Evolutionary conservation across 495 filamentous ascomycete genomes (phyloP), one percentile per base, ranked within the genome.

Genomic region (Talaromyces stipitatus): DNA sequence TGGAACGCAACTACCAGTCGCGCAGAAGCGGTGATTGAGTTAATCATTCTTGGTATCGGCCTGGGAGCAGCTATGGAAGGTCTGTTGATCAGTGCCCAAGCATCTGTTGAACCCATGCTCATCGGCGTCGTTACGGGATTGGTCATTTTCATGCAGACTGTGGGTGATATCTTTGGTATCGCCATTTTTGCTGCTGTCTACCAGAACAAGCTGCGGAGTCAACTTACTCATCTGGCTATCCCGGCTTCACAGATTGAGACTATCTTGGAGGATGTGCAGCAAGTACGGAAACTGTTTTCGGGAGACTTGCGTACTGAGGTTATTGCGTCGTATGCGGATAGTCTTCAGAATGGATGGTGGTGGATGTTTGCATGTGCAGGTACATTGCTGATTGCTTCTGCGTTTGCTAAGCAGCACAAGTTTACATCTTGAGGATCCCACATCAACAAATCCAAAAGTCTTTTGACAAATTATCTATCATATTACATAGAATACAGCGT

Each of bases 191-290:
- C 26, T 27, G 24, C 24, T 32, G 20, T 18, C 38, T 60, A 23
- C 22, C 23, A 38, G 52, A 23, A 43, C 24, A 36, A 20, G 27
- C n/a, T 27, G 71, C 71, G 72, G 33, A 63, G 63, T 16, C 68
- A 62, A 47, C 45, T 76, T 7, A 50, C 9, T 5, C n/a, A 26
- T 26, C 47, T 50, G 27, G 22, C 47, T 18, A 24, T 50, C 3
- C 4, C 4, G 14, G 9, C 47, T 10, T 11, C 47, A 22, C 47
- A 50, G 47, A 50, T 50, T 29, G 27, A 24, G 27, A 50, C 47
- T 29, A 26, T 50, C 27, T 26, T 50, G 47, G 27, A 24, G 22
- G 47, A 50, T 50, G 47, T 50, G 12, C 47, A 50, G 47, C 47
- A 50, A 50, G 20, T 41, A 3, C 36, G 36, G 16, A 41, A 41